Percentiles rank a stretch among this genome's conserved stretches.
Evolutionary conservation across 2,329 filamentous ascomycete genomes (phyloP).

Genomic region (Trichoderma hamatum): DNA sequence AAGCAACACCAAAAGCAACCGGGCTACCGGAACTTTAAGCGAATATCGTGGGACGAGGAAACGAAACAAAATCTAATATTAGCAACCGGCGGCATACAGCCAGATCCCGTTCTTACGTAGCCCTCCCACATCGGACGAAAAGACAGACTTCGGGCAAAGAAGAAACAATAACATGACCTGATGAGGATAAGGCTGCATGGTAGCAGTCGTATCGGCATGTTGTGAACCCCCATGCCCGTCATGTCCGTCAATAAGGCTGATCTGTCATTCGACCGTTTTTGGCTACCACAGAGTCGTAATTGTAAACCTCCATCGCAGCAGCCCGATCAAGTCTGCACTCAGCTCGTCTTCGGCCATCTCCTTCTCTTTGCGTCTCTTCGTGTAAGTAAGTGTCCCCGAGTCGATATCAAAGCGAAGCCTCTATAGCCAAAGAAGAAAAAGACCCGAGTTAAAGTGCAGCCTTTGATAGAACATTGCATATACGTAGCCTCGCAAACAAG

Average conservation of each 20-base stretch:
- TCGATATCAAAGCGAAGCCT: not conserved
- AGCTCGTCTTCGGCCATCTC: not conserved
- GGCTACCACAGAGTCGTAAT: not conserved
- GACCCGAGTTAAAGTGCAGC: not conserved
- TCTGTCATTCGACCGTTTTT: not conserved
- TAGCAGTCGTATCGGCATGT: not conserved
- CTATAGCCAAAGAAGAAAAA: not conserved
- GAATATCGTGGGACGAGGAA: not conserved
- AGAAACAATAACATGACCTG: not conserved
- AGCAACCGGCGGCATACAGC: not conserved
- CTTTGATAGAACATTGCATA: not conserved
- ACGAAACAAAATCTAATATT: conserved; percentile 3
- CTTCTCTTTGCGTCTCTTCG: not conserved
- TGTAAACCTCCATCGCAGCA: not conserved
- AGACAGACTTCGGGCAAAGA: not conserved
- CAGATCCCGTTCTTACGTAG: not conserved
- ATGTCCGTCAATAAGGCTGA: not conserved
- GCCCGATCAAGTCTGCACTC: not conserved
- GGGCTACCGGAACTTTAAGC: not conserved
- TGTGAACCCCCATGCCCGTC: not conserved
- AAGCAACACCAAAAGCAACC: not conserved
- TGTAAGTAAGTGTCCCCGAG: not conserved
- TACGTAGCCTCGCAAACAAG: not conserved
- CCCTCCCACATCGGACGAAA: not conserved
- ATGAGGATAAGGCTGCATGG: conserved; percentile 8